Percentiles rank a stretch among this genome's conserved stretches.
phyloP scores from a whole-genome alignment of 345 rosid genomes.

The Cardamine occulta region DNA sequence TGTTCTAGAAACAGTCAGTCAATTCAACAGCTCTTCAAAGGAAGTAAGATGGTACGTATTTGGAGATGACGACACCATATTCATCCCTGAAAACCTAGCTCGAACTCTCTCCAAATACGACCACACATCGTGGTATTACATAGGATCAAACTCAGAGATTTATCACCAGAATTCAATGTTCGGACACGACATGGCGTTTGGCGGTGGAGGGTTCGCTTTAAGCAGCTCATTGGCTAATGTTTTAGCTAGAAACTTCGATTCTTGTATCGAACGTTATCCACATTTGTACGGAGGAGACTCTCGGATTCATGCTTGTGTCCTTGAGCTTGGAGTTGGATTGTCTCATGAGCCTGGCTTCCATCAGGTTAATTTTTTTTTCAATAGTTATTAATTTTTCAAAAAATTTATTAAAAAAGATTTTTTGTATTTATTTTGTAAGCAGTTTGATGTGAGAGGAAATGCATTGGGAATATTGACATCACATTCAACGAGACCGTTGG shows the following conservation, averaged over 20 bases:
- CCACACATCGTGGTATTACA: constrained; percentile 71
- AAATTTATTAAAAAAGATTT: background rate
- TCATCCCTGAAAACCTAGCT: constrained; percentile 67
- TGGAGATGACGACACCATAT: constrained; percentile 83
- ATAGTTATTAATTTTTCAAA: background rate
- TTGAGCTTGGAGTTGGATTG: constrained; percentile 79
- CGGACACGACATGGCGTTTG: constrained; percentile 70
- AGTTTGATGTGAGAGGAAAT: constrained; percentile 76
- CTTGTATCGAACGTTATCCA: constrained; percentile 79
- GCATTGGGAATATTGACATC: constrained; percentile 70
- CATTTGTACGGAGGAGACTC: constrained; percentile 88
- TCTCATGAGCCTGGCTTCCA: constrained; percentile 89
- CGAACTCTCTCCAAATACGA: constrained; percentile 82
- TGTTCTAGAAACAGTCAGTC: constrained; percentile 57
- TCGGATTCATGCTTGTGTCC: constrained; percentile 68
- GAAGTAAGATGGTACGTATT: constrained; percentile 81
- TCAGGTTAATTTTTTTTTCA: constrained; percentile 55
- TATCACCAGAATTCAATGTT: constrained; percentile 60
- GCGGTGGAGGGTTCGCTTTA: constrained; percentile 84
- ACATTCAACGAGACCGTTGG: constrained; percentile 74
- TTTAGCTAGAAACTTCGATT: constrained; percentile 68
- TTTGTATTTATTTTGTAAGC: background rate
- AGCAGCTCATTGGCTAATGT: constrained; percentile 77
- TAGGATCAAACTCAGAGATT: constrained; percentile 77
- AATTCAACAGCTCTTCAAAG: constrained; percentile 40